phyloP scores from a whole-genome alignment of 108 stramenopile genomes.

The Conticribra weissflogii region DNA sequence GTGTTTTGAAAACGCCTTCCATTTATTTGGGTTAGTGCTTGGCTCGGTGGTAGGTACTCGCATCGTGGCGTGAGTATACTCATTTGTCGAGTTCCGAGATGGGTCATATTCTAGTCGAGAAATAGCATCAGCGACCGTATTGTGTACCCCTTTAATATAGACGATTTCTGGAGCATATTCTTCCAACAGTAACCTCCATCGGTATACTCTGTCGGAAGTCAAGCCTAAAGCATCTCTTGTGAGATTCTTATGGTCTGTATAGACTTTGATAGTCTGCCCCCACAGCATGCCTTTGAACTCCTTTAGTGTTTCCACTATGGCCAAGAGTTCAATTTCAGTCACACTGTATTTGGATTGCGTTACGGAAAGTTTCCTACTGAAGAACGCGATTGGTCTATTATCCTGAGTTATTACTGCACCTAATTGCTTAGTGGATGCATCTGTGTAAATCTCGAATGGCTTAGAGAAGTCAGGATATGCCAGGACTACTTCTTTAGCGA shows the following conservation, averaged over 20 bases:
- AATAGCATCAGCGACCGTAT: conserved; percentile 5
- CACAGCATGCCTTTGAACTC: conserved; percentile 1
- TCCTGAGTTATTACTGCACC: background rate
- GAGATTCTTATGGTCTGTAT: conserved; percentile 1
- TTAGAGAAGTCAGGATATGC: conserved; percentile 49
- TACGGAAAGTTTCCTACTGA: conserved; percentile 4
- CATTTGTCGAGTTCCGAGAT: too few relatives aligned
- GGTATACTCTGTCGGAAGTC: background rate
- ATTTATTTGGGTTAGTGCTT: background rate
- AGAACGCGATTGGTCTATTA: background rate
- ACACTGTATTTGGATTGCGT: too few relatives aligned
- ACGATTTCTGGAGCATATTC: background rate
- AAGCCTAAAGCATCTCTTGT: background rate
- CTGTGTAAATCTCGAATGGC: conserved; percentile 27
- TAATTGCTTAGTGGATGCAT: background rate
- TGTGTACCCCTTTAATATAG: conserved; percentile 2
- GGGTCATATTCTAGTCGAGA: background rate
- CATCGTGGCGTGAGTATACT: too few relatives aligned
- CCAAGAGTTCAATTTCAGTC: too few relatives aligned
- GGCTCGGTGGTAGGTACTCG: background rate
- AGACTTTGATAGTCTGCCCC: background rate
- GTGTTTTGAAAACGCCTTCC: background rate
- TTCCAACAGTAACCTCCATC: conserved; percentile 2
- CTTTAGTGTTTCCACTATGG: conserved; percentile 7
- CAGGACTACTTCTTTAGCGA: conserved; percentile 39